Percentiles rank a stretch among this genome's conserved stretches.
Evolutionary conservation across 2,329 filamentous ascomycete genomes (phyloP).

Genomic region (Aspergillus pseudoglaucus): DNA sequence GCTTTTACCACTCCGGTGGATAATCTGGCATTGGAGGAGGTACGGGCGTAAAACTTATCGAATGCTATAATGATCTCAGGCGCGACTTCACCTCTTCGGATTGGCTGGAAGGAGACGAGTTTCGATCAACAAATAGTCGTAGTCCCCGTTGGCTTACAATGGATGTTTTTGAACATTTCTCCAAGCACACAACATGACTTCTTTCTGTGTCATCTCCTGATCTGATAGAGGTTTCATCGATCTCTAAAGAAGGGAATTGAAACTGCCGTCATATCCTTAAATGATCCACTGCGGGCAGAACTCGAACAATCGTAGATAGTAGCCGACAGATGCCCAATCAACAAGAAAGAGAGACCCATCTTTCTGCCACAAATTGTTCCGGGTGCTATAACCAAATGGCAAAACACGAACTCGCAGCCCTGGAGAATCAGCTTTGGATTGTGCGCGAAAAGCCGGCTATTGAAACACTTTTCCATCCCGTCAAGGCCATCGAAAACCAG

Average conservation of each 20-base stretch:
- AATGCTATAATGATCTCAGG: neutral
- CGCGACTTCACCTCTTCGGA: neutral
- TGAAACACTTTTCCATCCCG: too few species aligned
- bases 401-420: neutral
- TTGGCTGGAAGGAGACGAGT: neutral
- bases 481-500: neutral
- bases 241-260: neutral
- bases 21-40: neutral
- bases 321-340: constrained; percentile 19
- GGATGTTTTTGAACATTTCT: neutral
- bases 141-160: neutral
- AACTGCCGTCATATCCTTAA: neutral
- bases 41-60: neutral
- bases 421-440: too few species aligned
- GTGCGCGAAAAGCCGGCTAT: too few species aligned
- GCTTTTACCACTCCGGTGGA: neutral
- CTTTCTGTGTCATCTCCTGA: neutral
- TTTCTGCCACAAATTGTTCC: constrained; percentile 14
- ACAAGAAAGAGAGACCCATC: constrained; percentile 17
- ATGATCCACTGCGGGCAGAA: constrained; percentile 7
- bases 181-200: neutral
- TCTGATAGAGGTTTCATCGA: neutral
- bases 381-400: constrained; percentile 1
- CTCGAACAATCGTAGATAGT: constrained; percentile 18
- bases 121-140: neutral